Conservation (phyloP, 139 green algal species). For the Picochlorum sp. region DNA sequence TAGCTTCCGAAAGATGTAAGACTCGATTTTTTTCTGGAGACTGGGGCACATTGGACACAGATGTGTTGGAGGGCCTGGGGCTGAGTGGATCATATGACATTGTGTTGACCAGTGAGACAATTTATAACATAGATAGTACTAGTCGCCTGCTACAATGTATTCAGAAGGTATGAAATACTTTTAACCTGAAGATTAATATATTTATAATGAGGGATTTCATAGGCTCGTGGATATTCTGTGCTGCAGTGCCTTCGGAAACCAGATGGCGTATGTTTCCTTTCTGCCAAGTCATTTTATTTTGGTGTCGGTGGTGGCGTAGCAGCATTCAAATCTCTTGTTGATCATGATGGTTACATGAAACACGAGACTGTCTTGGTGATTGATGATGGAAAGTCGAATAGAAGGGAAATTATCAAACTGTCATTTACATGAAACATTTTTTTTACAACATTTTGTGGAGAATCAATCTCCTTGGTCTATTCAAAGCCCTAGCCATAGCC, state of each 20-base stretch:
- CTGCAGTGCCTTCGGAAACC: constrained; percentile 14
- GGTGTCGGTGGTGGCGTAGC: constrained; percentile 81
- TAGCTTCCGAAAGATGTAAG: not conserved
- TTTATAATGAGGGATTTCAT: not conserved
- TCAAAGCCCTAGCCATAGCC: constrained; percentile 25
- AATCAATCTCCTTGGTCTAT: constrained; percentile 43
- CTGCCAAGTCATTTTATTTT: constrained; percentile 94
- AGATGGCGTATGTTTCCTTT: constrained; percentile 65
- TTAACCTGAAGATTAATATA: not conserved
- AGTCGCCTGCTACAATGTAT: constrained; percentile 52
- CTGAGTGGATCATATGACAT: constrained; percentile 58
- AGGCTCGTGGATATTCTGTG: not conserved
- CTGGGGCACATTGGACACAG: constrained; percentile 37
- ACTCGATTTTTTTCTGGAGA: constrained; percentile 53
- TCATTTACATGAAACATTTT: constrained; percentile 3
- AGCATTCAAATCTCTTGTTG: constrained; percentile 52
- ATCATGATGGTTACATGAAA: constrained; percentile 14
- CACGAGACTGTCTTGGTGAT: constrained; percentile 3
- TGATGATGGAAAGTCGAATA: constrained; percentile 27
- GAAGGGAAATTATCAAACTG: constrained; percentile 23
- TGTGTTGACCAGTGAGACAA: constrained; percentile 71
- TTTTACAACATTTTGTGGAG: constrained; percentile 21
- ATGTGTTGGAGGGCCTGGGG: constrained; percentile 26
- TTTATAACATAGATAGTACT: constrained; percentile 60
- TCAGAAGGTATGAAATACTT: constrained; percentile 38